Conservation (phyloP, 75 land plant species). For the Azolla pinnata region DNA sequence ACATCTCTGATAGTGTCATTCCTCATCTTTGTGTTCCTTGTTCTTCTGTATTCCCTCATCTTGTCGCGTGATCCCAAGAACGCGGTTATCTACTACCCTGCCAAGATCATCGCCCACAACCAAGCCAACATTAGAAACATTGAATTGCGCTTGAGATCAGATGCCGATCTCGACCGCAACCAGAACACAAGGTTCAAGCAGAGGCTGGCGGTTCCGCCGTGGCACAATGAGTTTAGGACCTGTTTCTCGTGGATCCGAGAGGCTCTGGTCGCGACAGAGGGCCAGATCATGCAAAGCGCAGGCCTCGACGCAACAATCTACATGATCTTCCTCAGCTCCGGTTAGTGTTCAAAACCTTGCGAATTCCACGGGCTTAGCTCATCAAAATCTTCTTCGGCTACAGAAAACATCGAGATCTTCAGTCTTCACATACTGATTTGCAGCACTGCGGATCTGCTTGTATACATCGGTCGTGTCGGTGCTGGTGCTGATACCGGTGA, state of each 20-base stretch:
- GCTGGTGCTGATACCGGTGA: conserved; percentile 67
- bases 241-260: conserved; percentile 19
- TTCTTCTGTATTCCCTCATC: conserved; percentile 47
- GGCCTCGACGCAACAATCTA: conserved; percentile 33
- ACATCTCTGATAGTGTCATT: conserved; percentile 78
- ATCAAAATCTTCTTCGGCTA: background rate
- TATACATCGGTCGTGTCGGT: conserved; percentile 51
- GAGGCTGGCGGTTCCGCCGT: conserved; percentile 25
- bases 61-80: conserved; percentile 53
- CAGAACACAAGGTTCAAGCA: too few relatives aligned
- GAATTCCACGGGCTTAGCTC: background rate
- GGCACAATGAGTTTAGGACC: background rate
- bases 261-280: conserved; percentile 15
- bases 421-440: too few relatives aligned
- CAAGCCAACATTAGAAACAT: too few relatives aligned
- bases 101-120: conserved; percentile 42
- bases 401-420: too few relatives aligned
- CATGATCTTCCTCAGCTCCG: conserved; percentile 25
- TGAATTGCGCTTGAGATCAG: too few relatives aligned
- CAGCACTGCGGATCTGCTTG: conserved; percentile 61
- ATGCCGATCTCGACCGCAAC: too few relatives aligned
- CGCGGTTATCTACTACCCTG: conserved; percentile 61
- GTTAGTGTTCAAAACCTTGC: conserved; percentile 6
- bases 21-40: conserved; percentile 53
- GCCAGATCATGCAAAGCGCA: conserved; percentile 7